phyloP scores from a whole-genome alignment of 768 basidiomycete species.

The Chlorophyllum brunneum region DNA sequence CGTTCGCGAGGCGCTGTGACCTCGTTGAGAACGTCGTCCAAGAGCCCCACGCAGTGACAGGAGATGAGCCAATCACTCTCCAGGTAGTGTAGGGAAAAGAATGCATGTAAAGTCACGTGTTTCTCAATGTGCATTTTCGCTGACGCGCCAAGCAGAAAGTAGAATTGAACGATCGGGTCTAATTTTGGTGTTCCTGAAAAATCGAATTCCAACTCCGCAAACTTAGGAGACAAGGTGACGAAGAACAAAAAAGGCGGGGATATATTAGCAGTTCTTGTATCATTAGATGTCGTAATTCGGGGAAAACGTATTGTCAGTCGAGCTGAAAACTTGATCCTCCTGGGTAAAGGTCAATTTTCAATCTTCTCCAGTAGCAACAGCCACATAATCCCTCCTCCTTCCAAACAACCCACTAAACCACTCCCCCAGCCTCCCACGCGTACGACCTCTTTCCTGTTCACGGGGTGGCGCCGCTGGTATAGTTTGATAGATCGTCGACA shows the following conservation, averaged over 20 bases:
- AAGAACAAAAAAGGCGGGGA: too few species aligned
- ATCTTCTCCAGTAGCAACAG: slow-evolving; percentile 35
- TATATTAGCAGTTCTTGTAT: too few species aligned
- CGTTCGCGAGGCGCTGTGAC: too few species aligned
- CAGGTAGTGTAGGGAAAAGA: slow-evolving; percentile 18
- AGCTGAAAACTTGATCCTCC: neutral
- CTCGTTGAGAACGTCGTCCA: too few species aligned
- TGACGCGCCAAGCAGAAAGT: too few species aligned
- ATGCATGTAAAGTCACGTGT: slow-evolving; percentile 23
- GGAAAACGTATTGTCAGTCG: too few species aligned
- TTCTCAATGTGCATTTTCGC: neutral
- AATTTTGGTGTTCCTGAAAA: too few species aligned
- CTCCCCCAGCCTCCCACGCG: neutral
- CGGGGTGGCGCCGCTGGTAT: slow-evolving; percentile 13
- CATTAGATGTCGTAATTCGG: too few species aligned
- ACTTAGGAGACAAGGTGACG: too few species aligned
- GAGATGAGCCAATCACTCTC: slow-evolving; percentile 4
- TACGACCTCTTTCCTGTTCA: neutral
- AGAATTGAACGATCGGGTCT: too few species aligned
- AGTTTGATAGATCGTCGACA: slow-evolving; percentile 28
- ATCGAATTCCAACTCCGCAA: too few species aligned
- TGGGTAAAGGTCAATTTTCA: neutral
- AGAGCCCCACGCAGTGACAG: neutral
- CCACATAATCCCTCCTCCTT: slow-evolving; percentile 37
- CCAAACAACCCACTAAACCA: slow-evolving; percentile 53